Conservation (phyloP, 2,329 filamentous ascomycete species). For the Magnaporthiopsis poae region DNA sequence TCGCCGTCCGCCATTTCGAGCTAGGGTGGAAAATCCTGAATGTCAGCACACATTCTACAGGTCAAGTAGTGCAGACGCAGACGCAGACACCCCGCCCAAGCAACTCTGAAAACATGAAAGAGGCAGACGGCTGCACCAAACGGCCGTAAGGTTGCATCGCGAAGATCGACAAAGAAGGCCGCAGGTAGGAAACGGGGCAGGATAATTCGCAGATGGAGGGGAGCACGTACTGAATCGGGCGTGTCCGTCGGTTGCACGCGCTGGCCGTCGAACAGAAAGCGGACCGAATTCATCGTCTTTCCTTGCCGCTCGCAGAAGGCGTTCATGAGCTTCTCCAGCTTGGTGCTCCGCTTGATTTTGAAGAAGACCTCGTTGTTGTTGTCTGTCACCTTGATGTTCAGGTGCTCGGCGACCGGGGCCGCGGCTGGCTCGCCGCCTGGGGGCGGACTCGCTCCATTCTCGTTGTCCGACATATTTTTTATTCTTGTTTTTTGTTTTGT, state of each 20-base stretch:
- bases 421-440: slow-evolving; percentile 29
- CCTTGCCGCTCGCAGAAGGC: slow-evolving; percentile 96
- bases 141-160: neutral
- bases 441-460: slow-evolving; percentile 34
- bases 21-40: slow-evolving; percentile 35
- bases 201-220: neutral
- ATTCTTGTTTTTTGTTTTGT: too few species aligned
- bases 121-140: slow-evolving; percentile 6
- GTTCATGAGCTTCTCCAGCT: slow-evolving; percentile 95
- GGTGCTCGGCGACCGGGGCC: slow-evolving; percentile 58
- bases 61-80: neutral
- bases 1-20: slow-evolving; percentile 96
- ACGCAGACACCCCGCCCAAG: too few species aligned
- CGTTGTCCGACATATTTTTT: slow-evolving; percentile 39
- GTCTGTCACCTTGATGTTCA: slow-evolving; percentile 98
- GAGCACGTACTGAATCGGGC: slow-evolving; percentile 67
- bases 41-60: neutral
- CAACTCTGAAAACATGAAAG: slow-evolving; percentile 13
- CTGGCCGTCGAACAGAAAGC: slow-evolving; percentile 93
- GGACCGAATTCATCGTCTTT: slow-evolving; percentile 72
- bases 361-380: slow-evolving; percentile 99
- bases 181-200: neutral
- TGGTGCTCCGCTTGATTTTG: slow-evolving; percentile 96
- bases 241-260: slow-evolving; percentile 83
- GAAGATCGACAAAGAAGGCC: neutral